Evolutionary conservation across 2,329 filamentous ascomycete genomes (phyloP).

Genomic region (Epichloe glyceriae): DNA sequence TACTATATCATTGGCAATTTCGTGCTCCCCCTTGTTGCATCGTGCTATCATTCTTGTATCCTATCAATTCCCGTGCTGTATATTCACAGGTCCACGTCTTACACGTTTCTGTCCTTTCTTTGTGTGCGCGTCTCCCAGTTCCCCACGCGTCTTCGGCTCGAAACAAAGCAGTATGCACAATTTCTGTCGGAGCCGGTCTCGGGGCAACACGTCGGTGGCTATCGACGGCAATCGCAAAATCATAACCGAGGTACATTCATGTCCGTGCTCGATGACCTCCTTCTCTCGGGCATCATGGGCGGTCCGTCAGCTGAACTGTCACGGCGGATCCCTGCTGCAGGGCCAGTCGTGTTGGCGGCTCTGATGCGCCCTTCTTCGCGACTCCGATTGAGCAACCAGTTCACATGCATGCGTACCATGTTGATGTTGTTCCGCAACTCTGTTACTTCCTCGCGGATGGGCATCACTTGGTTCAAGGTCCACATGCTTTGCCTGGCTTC

Average conservation of each 20-base stretch:
- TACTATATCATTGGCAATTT: too few relatives aligned
- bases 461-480: conserved; percentile 48
- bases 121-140: too few relatives aligned
- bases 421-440: conserved; percentile 45
- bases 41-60: too few relatives aligned
- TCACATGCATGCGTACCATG: conserved; percentile 45
- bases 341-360: conserved; percentile 23
- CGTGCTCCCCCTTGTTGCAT: too few relatives aligned
- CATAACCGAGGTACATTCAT: conserved; percentile 25
- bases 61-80: too few relatives aligned
- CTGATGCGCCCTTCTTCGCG: conserved; percentile 32
- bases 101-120: too few relatives aligned
- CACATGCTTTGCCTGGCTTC: conserved; percentile 48
- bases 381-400: conserved; percentile 42
- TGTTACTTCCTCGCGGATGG: conserved; percentile 48
- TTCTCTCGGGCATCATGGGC: conserved; percentile 20
- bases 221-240: not conserved
- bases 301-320: conserved; percentile 17
- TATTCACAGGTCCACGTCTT: too few relatives aligned
- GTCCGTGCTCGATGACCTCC: conserved; percentile 25
- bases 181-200: not conserved
- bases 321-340: conserved; percentile 17
- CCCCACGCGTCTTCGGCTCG: too few relatives aligned
- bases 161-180: not conserved
- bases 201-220: conserved; percentile 1